Base-by-base conservation (phyloP, 2,329 filamentous ascomycete species). In the Colletotrichum lindemuthianum region DNA sequence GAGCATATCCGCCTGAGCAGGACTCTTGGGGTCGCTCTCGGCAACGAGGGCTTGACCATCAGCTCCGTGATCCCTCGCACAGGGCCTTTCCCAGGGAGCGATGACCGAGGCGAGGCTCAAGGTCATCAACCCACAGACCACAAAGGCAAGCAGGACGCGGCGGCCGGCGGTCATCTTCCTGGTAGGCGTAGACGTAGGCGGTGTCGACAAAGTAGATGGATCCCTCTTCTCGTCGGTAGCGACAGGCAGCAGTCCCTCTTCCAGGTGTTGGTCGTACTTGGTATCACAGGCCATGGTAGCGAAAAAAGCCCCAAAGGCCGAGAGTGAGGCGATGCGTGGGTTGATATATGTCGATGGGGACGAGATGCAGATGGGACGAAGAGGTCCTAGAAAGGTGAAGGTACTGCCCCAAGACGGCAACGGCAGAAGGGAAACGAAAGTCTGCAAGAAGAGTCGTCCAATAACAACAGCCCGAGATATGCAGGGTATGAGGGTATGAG, bases 1-100 rank as follows among this genome's bases (percentile, higher is more conserved):
- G 58, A 94, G 79, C 45, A 86, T 83, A 52, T 86, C 81, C 59
- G 84, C 83, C 24, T 88, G 86, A 60, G 89, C 78, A 36, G 63
- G 54, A 11, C 59, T 45, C 39, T 65, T 60, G 15, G 33, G 43
- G 3, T 57, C 51, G 10, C 33, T 52, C 40, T 52, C 63, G 10
- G 34, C 47, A 33, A 57, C 40, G 11, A 52, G 24, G 41, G 45
- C 63, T 32, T 63, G 58, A 12, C 34, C 57, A 8, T 47, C 39
- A 37, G 33, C 5, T n/a, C 50, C 57, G 15, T 67, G 60, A 7
- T 61, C 56, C 45, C 60, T 57, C 12, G 51, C 50, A 37, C 63
- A 68, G 24, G 66, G 55, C 49, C 44, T 52, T 4, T 44, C 53
- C 13, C 41, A 40, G 51, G 65, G 59, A 12, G 47, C 48, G 45